Evolutionary conservation across 345 rosid genomes (phyloP).

Genomic region (Gossypium bickii): DNA sequence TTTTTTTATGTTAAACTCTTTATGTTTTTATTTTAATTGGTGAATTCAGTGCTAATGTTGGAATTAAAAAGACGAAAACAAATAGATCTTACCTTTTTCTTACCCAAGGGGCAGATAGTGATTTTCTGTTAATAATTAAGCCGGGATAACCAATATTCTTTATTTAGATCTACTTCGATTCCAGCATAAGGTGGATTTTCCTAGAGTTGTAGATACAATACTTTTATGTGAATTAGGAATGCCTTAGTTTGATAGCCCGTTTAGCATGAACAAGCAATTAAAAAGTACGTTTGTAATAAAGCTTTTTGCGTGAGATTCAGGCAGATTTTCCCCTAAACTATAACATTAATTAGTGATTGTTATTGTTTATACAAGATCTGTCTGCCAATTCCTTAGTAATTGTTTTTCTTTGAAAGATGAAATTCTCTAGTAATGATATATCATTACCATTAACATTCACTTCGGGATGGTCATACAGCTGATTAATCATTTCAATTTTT

Average conservation of each 20-base stretch:
- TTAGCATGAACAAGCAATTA: background rate
- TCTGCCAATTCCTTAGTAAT: background rate
- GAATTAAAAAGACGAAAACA: background rate
- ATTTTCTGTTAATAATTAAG: background rate
- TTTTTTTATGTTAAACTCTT: background rate
- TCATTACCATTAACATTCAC: background rate
- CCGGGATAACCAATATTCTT: background rate
- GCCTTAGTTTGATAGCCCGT: background rate
- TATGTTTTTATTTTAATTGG: constrained; percentile 9
- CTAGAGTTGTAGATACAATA: background rate
- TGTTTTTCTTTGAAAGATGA: too few relatives aligned
- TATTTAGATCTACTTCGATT: background rate
- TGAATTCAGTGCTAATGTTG: background rate
- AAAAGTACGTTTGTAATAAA: background rate
- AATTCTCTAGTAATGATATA: background rate
- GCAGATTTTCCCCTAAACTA: background rate
- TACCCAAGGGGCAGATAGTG: background rate
- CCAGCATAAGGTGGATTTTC: background rate
- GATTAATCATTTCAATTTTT: background rate
- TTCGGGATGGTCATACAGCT: background rate
- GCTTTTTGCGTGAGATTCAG: background rate
- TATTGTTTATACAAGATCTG: background rate
- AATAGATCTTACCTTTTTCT: background rate
- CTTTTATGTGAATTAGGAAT: background rate
- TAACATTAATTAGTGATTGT: background rate